A percentile compares a stretch with the other conserved stretches of the same genome.
phyloP scores from a whole-genome alignment of 176 grass and related monocot genomes.

The Phoenix roebelenii region DNA sequence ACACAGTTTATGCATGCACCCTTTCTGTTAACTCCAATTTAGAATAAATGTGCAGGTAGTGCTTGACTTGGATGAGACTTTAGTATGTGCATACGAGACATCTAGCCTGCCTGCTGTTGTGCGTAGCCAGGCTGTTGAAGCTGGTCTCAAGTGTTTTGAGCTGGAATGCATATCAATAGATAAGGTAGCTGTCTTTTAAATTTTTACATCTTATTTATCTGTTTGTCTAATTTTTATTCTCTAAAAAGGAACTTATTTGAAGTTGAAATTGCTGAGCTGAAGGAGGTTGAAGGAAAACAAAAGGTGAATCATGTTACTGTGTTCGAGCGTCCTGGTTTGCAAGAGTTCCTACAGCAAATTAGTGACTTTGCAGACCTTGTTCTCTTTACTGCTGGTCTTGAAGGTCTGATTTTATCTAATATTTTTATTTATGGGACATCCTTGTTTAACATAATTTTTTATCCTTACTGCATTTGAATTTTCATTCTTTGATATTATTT shows the following conservation, averaged over 20 bases:
- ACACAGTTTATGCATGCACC: too few relatives aligned
- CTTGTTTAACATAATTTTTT: background rate
- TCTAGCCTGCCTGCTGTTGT: conserved; percentile 77
- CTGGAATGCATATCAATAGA: conserved; percentile 83
- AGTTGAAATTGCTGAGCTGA: conserved; percentile 24
- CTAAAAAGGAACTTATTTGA: background rate
- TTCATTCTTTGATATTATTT: background rate
- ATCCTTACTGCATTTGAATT: background rate
- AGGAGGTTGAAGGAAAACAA: conserved; percentile 75
- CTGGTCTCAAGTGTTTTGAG: conserved; percentile 89
- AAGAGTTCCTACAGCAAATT: conserved; percentile 59
- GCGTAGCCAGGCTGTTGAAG: conserved; percentile 74
- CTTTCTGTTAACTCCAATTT: conserved; percentile 12
- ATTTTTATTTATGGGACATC: background rate
- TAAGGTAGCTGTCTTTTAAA: conserved; percentile 37
- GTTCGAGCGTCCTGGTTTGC: conserved; percentile 89
- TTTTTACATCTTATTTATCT: background rate
- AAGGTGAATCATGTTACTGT: conserved; percentile 73
- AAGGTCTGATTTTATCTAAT: conserved; percentile 40
- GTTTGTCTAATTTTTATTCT: background rate
- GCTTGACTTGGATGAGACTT: conserved; percentile 96
- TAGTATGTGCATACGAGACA: conserved; percentile 98
- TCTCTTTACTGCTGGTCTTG: conserved; percentile 92
- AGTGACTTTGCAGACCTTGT: conserved; percentile 87
- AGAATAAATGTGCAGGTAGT: conserved; percentile 55